phyloP scores from a whole-genome alignment of 768 basidiomycete species.

The Inosperma sp. region DNA sequence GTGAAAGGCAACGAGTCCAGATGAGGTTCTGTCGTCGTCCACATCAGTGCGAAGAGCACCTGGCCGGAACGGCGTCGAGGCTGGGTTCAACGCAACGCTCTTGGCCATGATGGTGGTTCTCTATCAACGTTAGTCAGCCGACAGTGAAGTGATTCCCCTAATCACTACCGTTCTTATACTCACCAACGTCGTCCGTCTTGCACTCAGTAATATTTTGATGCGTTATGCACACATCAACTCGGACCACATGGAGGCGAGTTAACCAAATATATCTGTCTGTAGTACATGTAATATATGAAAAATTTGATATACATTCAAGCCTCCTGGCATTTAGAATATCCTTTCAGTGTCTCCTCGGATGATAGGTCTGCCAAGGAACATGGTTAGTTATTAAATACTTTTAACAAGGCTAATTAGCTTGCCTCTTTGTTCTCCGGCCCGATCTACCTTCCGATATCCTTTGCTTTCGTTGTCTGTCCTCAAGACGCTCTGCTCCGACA shows the following conservation, averaged over 20 bases:
- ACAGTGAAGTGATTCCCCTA: slow-evolving; percentile 15
- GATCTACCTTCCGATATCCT: neutral
- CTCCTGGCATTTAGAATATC: too few species aligned
- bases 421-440: neutral
- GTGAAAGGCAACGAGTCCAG: too few species aligned
- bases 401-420: too few species aligned
- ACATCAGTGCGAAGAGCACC: slow-evolving; percentile 41
- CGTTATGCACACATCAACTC: slow-evolving; percentile 5
- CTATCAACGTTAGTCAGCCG: slow-evolving; percentile 28
- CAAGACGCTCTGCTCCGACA: neutral
- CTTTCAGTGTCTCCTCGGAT: too few species aligned
- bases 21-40: slow-evolving; percentile 4
- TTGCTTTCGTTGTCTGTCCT: neutral
- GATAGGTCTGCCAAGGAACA: too few species aligned
- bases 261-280: too few species aligned
- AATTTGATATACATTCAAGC: neutral
- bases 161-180: too few species aligned
- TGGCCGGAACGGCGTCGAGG: slow-evolving; percentile 83
- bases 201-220: too few species aligned
- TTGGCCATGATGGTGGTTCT: slow-evolving; percentile 59
- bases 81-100: slow-evolving; percentile 73
- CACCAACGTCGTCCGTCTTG: too few species aligned
- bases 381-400: too few species aligned
- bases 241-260: slow-evolving; percentile 1
- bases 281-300: too few species aligned